phyloP scores from a whole-genome alignment of 163 green algal genomes.

The Volvox carteri region DNA sequence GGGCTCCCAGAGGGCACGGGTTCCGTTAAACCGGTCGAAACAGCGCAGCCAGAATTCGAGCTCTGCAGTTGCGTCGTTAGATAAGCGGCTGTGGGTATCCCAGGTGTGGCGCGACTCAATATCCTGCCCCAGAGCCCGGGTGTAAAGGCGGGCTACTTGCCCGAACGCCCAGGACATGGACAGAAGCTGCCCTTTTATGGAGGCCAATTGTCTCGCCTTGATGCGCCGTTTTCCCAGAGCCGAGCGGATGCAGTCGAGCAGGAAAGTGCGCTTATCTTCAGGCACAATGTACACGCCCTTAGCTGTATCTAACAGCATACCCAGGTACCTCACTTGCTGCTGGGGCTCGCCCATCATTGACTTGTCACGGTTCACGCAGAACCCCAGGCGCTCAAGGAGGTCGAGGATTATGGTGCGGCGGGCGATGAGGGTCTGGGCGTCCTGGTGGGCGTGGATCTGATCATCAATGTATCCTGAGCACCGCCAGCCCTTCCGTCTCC shows the following conservation, averaged over 20 bases:
- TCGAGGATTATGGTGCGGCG: neutral
- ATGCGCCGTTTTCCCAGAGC: neutral
- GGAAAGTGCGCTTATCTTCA: neutral
- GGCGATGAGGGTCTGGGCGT: neutral
- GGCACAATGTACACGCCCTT: neutral
- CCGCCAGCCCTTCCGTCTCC: neutral
- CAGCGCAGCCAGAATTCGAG: constrained; percentile 3
- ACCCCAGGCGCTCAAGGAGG: neutral
- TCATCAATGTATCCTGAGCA: constrained; percentile 30
- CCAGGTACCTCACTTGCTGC: constrained; percentile 5
- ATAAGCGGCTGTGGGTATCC: neutral
- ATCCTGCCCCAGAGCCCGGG: neutral
- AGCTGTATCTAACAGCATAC: neutral
- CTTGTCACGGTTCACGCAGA: neutral
- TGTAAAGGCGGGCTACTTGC: neutral
- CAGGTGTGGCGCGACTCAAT: neutral
- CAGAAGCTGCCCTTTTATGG: neutral
- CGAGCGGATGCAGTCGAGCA: neutral
- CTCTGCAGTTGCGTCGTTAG: neutral
- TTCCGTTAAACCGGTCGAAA: no score
- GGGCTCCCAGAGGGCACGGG: neutral
- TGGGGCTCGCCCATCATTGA: constrained; percentile 6
- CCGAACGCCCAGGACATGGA: constrained; percentile 21
- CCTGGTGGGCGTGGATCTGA: neutral
- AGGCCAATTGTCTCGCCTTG: neutral